Evolutionary conservation across 1,284 basidiomycete species (phyloP).

Genomic region (Acaromyces ingoldii): DNA sequence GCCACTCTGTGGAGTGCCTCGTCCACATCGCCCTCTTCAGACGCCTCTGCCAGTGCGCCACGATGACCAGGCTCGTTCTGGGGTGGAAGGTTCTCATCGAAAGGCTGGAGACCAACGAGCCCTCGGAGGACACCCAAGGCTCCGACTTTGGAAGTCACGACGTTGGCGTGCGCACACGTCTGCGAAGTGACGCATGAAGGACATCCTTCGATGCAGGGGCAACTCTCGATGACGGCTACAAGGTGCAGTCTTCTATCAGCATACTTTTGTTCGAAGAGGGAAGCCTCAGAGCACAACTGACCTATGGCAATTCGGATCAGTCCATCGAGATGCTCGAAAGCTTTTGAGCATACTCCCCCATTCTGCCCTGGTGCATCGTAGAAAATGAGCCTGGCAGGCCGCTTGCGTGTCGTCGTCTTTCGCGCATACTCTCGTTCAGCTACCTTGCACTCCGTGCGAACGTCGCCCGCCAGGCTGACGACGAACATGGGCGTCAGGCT

Average conservation of each 20-base stretch:
- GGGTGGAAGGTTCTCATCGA: constrained; percentile 28
- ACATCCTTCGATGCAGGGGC: constrained; percentile 70
- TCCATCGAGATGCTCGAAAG: constrained; percentile 71
- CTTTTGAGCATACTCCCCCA: constrained; percentile 69
- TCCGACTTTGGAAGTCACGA: constrained; percentile 45
- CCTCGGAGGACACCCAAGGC: constrained; percentile 44
- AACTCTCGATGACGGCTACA: constrained; percentile 62
- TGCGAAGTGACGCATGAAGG: constrained; percentile 60
- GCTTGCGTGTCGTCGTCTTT: constrained; percentile 62
- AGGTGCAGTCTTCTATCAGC: neutral
- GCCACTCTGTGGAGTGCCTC: neutral
- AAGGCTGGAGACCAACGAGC: constrained; percentile 38
- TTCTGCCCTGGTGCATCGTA: constrained; percentile 70
- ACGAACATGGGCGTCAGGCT: constrained; percentile 65
- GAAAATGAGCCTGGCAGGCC: constrained; percentile 78
- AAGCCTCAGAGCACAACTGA: too few species aligned
- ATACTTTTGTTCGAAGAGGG: too few species aligned
- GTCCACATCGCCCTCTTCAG: constrained; percentile 14
- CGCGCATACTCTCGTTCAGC: constrained; percentile 69
- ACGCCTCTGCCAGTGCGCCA: constrained; percentile 13
- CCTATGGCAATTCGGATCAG: constrained; percentile 64
- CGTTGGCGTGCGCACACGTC: constrained; percentile 33
- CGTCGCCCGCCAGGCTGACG: constrained; percentile 61
- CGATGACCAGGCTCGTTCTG: constrained; percentile 39
- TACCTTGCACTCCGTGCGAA: constrained; percentile 78